These are phyloP conservation scores for Emericellopsis cladophorae DNA, from an alignment of 2,329 filamentous ascomycete genomes.

Conservation along the genomic window DNA sequence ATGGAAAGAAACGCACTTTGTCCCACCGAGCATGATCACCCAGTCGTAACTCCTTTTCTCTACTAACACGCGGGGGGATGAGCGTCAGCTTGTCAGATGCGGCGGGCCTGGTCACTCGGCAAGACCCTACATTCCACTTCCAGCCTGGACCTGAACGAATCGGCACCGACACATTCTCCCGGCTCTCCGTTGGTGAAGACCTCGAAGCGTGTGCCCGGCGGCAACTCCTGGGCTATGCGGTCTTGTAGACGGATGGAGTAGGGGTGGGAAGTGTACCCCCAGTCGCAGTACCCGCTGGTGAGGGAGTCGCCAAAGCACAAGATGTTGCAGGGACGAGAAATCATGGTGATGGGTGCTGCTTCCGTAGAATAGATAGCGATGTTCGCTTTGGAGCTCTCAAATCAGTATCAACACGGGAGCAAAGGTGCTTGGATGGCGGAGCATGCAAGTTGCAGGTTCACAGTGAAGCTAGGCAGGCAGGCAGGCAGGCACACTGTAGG, in stretches of 20 bases:
- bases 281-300: conserved; percentile 39
- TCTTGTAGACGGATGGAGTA: conserved; percentile 37
- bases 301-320: conserved; percentile 56
- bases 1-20: conserved; percentile 31
- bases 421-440: too few species aligned
- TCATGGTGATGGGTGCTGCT: background rate
- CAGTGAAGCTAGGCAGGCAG: too few species aligned
- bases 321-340: conserved; percentile 17
- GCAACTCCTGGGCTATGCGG: conserved; percentile 27
- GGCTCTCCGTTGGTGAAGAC: conserved; percentile 35
- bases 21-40: conserved; percentile 51
- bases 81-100: background rate
- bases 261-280: conserved; percentile 31
- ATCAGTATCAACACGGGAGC: background rate
- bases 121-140: background rate
- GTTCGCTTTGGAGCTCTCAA: too few species aligned
- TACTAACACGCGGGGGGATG: background rate
- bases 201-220: conserved; percentile 27
- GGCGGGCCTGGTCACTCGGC: background rate
- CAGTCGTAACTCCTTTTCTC: conserved; percentile 33
- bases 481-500: too few species aligned
- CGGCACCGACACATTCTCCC: conserved; percentile 33
- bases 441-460: too few species aligned
- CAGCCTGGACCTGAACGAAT: background rate
- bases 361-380: too few species aligned